phyloP scores from a whole-genome alignment of 2,329 filamentous ascomycete species.

The Aspergillus fischeri region DNA sequence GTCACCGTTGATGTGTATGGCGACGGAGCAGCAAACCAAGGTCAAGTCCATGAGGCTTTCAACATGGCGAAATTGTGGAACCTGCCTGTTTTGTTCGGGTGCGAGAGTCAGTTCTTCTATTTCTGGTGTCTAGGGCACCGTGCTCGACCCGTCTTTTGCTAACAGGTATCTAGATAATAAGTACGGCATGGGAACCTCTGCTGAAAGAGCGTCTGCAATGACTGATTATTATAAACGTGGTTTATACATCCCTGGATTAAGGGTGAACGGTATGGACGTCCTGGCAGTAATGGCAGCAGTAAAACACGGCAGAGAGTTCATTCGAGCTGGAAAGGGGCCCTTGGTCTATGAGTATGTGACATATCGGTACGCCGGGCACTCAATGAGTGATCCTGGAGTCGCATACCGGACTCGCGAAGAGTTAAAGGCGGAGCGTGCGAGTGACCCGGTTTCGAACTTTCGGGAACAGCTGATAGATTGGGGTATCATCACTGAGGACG shows the following conservation, averaged over 20 bases:
- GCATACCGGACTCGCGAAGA: constrained; percentile 97
- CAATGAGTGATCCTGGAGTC: constrained; percentile 96
- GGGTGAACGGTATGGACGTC: constrained; percentile 99
- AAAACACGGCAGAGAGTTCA: constrained; percentile 83
- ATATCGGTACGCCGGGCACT: constrained; percentile 96
- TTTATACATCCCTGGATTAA: constrained; percentile 98
- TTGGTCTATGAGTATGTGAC: constrained; percentile 96
- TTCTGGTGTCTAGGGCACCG: background rate
- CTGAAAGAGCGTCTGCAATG: constrained; percentile 85
- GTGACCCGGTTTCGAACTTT: constrained; percentile 91
- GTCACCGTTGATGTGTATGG: constrained; percentile 85
- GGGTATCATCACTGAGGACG: constrained; percentile 81
- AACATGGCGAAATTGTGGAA: constrained; percentile 99
- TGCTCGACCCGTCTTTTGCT: background rate
- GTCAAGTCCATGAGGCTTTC: constrained; percentile 97
- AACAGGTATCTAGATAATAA: constrained; percentile 75
- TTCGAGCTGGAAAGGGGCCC: constrained; percentile 74
- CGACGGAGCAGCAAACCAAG: constrained; percentile 95
- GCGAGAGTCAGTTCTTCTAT: constrained; percentile 75
- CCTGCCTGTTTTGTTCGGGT: constrained; percentile 86
- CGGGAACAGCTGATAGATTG: constrained; percentile 95
- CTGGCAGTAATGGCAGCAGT: constrained; percentile 93
- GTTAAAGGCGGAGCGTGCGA: constrained; percentile 89
- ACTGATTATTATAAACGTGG: constrained; percentile 99
- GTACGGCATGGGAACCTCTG: constrained; percentile 98